phyloP scores from a whole-genome alignment of 1,139 yeast genomes.

The Debaryomyces robertsiae region DNA sequence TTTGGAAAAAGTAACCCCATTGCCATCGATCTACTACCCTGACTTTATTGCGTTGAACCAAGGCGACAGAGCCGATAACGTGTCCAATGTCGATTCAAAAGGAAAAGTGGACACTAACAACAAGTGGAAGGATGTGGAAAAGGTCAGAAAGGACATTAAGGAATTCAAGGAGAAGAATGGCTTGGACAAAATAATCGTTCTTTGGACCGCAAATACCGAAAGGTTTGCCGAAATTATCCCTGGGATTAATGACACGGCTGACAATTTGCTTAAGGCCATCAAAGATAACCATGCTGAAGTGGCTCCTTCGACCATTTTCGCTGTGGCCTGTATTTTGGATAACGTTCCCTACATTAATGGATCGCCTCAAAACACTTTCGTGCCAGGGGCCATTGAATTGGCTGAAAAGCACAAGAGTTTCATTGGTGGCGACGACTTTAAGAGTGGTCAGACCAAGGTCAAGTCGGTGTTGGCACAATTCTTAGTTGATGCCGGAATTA shows the following conservation, averaged over 20 bases:
- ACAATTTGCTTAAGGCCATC: slow-evolving; percentile 71
- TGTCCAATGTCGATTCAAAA: slow-evolving; percentile 56
- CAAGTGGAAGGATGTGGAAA: slow-evolving; percentile 92
- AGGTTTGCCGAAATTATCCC: slow-evolving; percentile 77
- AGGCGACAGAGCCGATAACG: slow-evolving; percentile 87
- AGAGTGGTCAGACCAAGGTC: slow-evolving; percentile 94
- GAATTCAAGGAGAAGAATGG: slow-evolving; percentile 73
- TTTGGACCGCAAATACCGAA: slow-evolving; percentile 98
- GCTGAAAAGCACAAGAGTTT: slow-evolving; percentile 77
- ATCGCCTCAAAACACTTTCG: slow-evolving; percentile 96
- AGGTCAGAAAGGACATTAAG: slow-evolving; percentile 78
- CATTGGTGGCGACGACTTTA: slow-evolving; percentile 97
- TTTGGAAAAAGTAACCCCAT: slow-evolving; percentile 66
- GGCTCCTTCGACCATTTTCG: slow-evolving; percentile 89
- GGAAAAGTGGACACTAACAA: slow-evolving; percentile 57
- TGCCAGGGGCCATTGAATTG: slow-evolving; percentile 89
- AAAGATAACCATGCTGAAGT: slow-evolving; percentile 81
- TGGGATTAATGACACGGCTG: slow-evolving; percentile 89
- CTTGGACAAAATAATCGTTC: slow-evolving; percentile 83
- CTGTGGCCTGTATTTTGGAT: slow-evolving; percentile 90
- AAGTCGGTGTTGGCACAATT: slow-evolving; percentile 95
- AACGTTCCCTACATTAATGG: slow-evolving; percentile 91
- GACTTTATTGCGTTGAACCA: slow-evolving; percentile 97
- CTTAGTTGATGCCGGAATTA: slow-evolving; percentile 95
- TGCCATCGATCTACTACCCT: slow-evolving; percentile 89